Base-by-base conservation (phyloP, 805 yeast genomes). In the Lipomyces yamanashiensis region DNA sequence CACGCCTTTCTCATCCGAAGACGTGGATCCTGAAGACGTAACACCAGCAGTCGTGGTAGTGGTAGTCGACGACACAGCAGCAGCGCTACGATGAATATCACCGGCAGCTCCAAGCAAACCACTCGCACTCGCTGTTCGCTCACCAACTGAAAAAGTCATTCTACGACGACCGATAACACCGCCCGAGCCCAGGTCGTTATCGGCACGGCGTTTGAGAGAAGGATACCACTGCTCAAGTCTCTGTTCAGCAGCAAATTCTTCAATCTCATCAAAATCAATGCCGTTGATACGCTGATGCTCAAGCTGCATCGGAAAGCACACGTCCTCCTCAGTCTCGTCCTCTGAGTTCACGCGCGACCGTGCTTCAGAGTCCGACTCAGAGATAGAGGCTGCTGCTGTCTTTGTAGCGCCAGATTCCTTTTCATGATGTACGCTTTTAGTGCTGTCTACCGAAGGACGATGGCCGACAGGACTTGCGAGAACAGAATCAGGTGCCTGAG, bases 281-380 rank as follows among this genome's bases (percentile, higher is more conserved):
- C 96, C 97, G 64, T 86, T 86, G 28, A 62, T 62, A 49, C 84
- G 69, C 33, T 58, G 62, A 56, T 84, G 79, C 13, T 81, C 79
- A 61, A 82, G 85, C 64, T 87, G 88, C 90, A 91, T 88, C 1
- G 98, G 98, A 77, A 92, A 92, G 80, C 98, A 93, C 51, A 93
- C 99, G 82, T 93, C 98, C 74, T 91, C 97, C 72, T 93, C 98
- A 0, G 97, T 91, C 73, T 92, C 97, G 70, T 90, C 96, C 3
- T 61, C 69, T 19, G 70, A 66, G 41, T 66, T 67, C 7, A 59
- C 68, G 9, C 63, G 66, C 10, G 70, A 66, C 17, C 63, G 63
- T 8, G 59, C 56, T 36, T 59, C 63, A 10, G 62, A 54, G 19
- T 58, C 67, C 9, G 67, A 62, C 21, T 59, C 63, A 1, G 61